Evolutionary conservation across 805 yeast genomes (phyloP).

Genomic region (Kodamaea kakaduensis): DNA sequence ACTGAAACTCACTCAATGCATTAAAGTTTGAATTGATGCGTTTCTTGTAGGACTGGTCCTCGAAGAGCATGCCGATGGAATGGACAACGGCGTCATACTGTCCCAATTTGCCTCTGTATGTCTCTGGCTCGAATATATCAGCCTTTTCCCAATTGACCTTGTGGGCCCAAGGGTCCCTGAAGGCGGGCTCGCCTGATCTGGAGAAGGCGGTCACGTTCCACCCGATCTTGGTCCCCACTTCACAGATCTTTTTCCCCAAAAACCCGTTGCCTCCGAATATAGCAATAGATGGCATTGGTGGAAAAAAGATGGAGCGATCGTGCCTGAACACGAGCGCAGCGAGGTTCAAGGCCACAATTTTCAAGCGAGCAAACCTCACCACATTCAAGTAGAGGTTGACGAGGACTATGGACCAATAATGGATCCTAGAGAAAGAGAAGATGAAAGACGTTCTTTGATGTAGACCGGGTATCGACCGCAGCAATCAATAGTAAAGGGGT

Average conservation of each 20-base stretch:
- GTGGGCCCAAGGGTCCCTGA: conserved; percentile 43
- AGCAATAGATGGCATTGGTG: conserved; percentile 35
- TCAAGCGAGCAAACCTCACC: no score
- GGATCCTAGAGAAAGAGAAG: no score
- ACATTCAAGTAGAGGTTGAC: no score
- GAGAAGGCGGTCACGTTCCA: conserved; percentile 66
- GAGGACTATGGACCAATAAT: no score
- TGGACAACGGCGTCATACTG: conserved; percentile 71
- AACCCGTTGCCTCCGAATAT: conserved; percentile 91
- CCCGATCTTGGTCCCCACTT: conserved; percentile 59
- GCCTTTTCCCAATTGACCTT: conserved; percentile 66
- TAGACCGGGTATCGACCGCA: no score
- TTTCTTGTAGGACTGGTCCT: conserved; percentile 64
- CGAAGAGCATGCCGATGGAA: conserved; percentile 73
- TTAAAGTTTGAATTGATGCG: conserved; percentile 40
- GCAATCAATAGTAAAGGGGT: no score
- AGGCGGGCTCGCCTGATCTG: conserved; percentile 51
- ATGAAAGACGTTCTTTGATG: no score
- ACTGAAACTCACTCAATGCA: conserved; percentile 29
- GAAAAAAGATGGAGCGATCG: no score
- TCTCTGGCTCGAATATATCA: conserved; percentile 60
- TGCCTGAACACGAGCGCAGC: no score
- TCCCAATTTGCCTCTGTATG: conserved; percentile 46
- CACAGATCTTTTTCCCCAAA: conserved; percentile 65
- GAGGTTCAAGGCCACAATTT: no score